phyloP scores from a whole-genome alignment of 2,329 filamentous ascomycete species.

The Ascochyta fabae region DNA sequence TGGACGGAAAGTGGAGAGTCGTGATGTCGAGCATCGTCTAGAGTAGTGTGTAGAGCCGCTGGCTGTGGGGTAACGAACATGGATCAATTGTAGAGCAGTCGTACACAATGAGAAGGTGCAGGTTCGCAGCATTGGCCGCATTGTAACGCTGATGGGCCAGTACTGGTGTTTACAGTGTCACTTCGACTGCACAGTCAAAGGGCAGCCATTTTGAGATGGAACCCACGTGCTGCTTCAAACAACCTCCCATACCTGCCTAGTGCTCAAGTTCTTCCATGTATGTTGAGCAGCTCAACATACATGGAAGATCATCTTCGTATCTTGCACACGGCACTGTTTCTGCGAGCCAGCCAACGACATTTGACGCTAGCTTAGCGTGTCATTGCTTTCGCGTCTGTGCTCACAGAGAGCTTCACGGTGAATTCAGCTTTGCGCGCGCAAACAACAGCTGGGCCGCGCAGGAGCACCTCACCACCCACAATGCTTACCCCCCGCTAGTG shows the following conservation, averaged over 20 bases:
- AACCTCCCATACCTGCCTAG: no score
- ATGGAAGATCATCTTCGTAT: no score
- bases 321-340: neutral
- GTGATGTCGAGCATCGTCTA: slow-evolving; percentile 13
- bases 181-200: no score
- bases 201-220: no score
- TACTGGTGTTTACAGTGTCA: neutral
- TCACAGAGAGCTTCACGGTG: slow-evolving; percentile 5
- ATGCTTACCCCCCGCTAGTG: slow-evolving; percentile 1
- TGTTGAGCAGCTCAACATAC: no score
- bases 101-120: neutral
- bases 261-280: no score
- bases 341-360: neutral
- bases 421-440: slow-evolving; percentile 1
- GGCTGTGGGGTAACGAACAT: neutral
- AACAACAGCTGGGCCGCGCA: neutral
- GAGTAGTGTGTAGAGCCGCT: neutral
- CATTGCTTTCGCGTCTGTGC: neutral
- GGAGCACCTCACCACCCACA: neutral
- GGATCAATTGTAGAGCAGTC: neutral
- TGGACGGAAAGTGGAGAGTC: neutral
- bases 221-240: no score
- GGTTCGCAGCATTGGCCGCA: neutral
- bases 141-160: neutral
- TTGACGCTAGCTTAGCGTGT: neutral